A percentile compares a stretch with the other conserved stretches of the same genome.
These are phyloP conservation scores for Glaciozyma martinii DNA, from an alignment of 768 basidiomycete species.

Conservation along the genomic window DNA sequence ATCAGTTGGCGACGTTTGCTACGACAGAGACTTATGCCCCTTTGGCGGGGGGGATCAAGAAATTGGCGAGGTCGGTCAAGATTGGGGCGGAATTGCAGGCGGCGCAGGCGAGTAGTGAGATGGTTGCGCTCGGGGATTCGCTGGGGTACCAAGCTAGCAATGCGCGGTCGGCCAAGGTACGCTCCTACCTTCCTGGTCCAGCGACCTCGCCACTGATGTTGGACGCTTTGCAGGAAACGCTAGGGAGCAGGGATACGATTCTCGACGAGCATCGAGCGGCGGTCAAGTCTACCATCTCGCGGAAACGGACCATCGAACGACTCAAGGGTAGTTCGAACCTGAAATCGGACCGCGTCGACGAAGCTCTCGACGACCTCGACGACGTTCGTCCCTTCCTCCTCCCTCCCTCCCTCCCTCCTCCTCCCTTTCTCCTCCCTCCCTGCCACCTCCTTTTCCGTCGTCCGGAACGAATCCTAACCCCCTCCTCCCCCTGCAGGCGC, in stretches of 20 bases:
- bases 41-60: conserved; percentile 70
- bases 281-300: conserved; percentile 85
- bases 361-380: conserved; percentile 83
- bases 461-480: too few relatives aligned
- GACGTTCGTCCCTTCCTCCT: conserved; percentile 71
- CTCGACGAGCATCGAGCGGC: conserved; percentile 91
- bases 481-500: conserved; percentile 73
- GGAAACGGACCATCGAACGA: conserved; percentile 81
- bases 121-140: conserved; percentile 89
- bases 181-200: not conserved
- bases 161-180: conserved; percentile 78
- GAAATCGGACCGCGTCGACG: conserved; percentile 70
- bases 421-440: not conserved
- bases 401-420: not conserved
- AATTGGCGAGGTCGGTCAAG: conserved; percentile 79
- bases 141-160: conserved; percentile 94
- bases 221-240: conserved; percentile 50
- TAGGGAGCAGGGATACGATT: conserved; percentile 78
- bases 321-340: conserved; percentile 70
- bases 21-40: conserved; percentile 81
- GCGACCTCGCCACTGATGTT: not conserved
- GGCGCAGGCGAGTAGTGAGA: conserved; percentile 71
- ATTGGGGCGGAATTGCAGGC: conserved; percentile 37
- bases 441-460: too few relatives aligned
- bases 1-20: conserved; percentile 77